A percentile compares a stretch with the other conserved stretches of the same genome.
Evolutionary conservation across 2,329 filamentous ascomycete genomes (phyloP).

Genomic region (Fusarium dimerum): DNA sequence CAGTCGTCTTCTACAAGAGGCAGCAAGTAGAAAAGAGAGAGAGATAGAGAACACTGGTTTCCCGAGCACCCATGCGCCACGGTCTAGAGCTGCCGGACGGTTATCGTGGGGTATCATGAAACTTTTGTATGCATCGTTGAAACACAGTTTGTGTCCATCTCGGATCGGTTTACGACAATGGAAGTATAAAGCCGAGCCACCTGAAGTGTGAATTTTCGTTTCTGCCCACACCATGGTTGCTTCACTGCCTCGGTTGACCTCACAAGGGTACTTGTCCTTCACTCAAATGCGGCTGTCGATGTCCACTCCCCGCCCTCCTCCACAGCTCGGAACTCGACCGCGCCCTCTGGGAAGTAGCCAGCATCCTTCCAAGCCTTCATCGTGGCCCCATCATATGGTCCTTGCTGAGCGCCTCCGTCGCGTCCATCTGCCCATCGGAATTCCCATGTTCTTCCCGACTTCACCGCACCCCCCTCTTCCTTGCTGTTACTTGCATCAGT

Average conservation of each 20-base stretch:
- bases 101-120: slow-evolving; percentile 15
- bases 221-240: slow-evolving; percentile 11
- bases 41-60: slow-evolving; percentile 19
- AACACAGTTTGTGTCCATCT: slow-evolving; percentile 8
- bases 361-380: slow-evolving; percentile 92
- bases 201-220: slow-evolving; percentile 7
- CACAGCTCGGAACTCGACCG: slow-evolving; percentile 71
- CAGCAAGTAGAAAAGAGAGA: slow-evolving; percentile 17
- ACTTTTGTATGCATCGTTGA: slow-evolving; percentile 12
- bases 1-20: slow-evolving; percentile 7
- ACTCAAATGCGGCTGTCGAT: slow-evolving; percentile 51
- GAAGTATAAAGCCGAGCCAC: slow-evolving; percentile 9
- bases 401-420: slow-evolving; percentile 76
- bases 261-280: slow-evolving; percentile 24
- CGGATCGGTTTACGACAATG: slow-evolving; percentile 14
- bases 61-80: slow-evolving; percentile 15
- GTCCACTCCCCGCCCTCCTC: slow-evolving; percentile 58
- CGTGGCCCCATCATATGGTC: slow-evolving; percentile 79
- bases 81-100: slow-evolving; percentile 8
- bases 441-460: slow-evolving; percentile 63
- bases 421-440: slow-evolving; percentile 90
- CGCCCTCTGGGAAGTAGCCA: slow-evolving; percentile 81
- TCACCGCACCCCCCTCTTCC: slow-evolving; percentile 16
- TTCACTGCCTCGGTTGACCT: slow-evolving; percentile 13
- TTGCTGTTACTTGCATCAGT: slow-evolving; percentile 25